Base-by-base conservation (phyloP, 352 stramenopile species). In the Globisporangium yorkense region DNA sequence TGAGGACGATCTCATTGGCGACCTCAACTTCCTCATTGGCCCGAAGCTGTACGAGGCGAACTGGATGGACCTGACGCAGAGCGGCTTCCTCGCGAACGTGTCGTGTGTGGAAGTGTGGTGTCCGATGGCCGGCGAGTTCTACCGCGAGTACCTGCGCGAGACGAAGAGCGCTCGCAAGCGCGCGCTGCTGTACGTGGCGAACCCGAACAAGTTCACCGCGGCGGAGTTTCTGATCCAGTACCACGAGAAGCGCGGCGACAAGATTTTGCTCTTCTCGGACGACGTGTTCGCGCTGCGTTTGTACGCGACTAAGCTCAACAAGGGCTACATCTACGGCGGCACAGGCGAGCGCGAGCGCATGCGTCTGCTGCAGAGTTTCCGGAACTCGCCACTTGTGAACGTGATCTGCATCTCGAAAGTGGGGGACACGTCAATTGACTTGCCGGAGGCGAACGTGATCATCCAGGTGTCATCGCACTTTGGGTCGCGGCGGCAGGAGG, bases 211-310 rank as follows among this genome's bases (percentile, higher is more conserved):
- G 63, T 97, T 99, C 60, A 93, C 96, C 35, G 88, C 88, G 0
- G 92, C 87, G 16, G 89, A 99, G 73, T 99, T 98, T 64, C 75
- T 99, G 7, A 97, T 99, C 52, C 78, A 97, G 59, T 98, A 98
- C 67, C 97, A 99, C 73, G 92, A 98, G 71, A 84, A 98, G 66
- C 84, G 95, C 37, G 96, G 96, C 37, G 97, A 99, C 76, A 99
- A 99, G 78, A 98, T 99, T 62, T 88, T 99, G 65, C 86, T 99
- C 9, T 99, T 99, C 80, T 98, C 89, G n/a, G 97, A 99, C 80
- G 88, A 99, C 55, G 96, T 99, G 6, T 98, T 98, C 66, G 95
- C 92, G 6, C 75, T 99, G 31, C 90, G 96, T 20, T 63, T 97
- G 52, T 99, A 99, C 71, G 94, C 93, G 3, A 92, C 81, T 10